Evolutionary conservation across 441 rosid species (phyloP), one percentile per base, ranked within the genome.

Genomic region (Mallotus repandus): DNA sequence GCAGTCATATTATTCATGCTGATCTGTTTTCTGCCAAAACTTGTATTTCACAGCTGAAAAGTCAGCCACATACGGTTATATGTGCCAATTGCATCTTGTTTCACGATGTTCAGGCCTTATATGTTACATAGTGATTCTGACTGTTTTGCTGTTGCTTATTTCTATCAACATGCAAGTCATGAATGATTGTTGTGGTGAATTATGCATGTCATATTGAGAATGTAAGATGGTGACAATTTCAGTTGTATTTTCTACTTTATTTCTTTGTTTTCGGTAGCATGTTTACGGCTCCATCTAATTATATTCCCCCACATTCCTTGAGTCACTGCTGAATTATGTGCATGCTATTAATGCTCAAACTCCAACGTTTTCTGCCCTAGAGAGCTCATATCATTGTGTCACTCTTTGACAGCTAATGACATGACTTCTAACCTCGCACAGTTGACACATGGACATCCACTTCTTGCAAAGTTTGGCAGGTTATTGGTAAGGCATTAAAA

Each of bases 401-500:
- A 22, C 52, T 45, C 73, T 66, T 73, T 72, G 73, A 74, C 91
- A 88, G 91, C 76, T 60, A 79, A 80, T 68, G 74, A 54, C 35
- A 66, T 69, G 55, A 80, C 64, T 79, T 79, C 89, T 70, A 84
- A 83, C 21, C 70, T 83, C 56, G 71, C 83, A 74, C 82, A 78
- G 66, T 77, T 85, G 84, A 85, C 83, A 71, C 84, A 72, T 79
- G 78, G 81, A 77, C 88, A 82, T 78, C 90, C 91, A 29, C 79
- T 84, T 79, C 74, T 79, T 60, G 71, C 86, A 70, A 85, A 84
- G 85, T 88, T 95, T 79, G 86, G 82, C 74, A 87, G 98, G 84
- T 76, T 91, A 82, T 72, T 91, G 96, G 99, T 95, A 87, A 83
- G 96, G 41, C 53, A 62, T 70, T 70, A 57, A 54, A 76, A 62